Conservation (phyloP, 805 yeast genomes). For the Wickerhamiella spandovensis region DNA sequence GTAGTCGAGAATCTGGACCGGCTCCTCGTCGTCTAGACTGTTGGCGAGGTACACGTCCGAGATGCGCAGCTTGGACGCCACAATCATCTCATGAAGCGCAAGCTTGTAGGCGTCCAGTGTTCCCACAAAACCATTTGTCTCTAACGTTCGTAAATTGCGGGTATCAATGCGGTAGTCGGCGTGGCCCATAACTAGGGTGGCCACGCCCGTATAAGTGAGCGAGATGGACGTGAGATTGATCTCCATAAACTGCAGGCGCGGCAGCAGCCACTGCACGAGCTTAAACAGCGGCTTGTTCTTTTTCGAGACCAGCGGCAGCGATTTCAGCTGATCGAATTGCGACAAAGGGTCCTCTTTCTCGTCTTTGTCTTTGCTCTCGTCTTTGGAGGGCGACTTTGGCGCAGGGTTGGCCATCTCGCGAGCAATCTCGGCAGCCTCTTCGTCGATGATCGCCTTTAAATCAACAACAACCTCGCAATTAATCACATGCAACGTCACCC, state of each 20-base stretch:
- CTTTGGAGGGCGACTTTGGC: not conserved
- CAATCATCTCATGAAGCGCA: constrained; percentile 21
- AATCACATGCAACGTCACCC: constrained; percentile 23
- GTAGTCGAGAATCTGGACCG: constrained; percentile 23
- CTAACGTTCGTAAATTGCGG: constrained; percentile 17
- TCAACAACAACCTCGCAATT: constrained; percentile 24
- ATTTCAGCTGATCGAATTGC: not conserved
- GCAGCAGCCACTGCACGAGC: constrained; percentile 14
- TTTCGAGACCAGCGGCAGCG: constrained; percentile 14
- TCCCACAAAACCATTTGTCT: constrained; percentile 21
- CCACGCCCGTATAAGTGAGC: constrained; percentile 17
- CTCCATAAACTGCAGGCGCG: constrained; percentile 19
- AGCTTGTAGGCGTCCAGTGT: constrained; percentile 23
- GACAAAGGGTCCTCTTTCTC: not conserved
- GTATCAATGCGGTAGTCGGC: constrained; percentile 21
- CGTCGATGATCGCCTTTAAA: constrained; percentile 8
- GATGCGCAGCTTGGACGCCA: constrained; percentile 17
- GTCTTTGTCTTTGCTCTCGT: not conserved
- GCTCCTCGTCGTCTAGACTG: constrained; percentile 19
- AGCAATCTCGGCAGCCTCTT: constrained; percentile 3
- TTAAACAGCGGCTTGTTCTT: constrained; percentile 3
- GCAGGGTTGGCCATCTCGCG: not conserved
- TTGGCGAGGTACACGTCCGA: constrained; percentile 22
- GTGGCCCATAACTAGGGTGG: constrained; percentile 20
- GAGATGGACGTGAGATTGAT: constrained; percentile 18